Base-by-base conservation (phyloP, 495 filamentous ascomycete species). In the Viridothelium virens region DNA sequence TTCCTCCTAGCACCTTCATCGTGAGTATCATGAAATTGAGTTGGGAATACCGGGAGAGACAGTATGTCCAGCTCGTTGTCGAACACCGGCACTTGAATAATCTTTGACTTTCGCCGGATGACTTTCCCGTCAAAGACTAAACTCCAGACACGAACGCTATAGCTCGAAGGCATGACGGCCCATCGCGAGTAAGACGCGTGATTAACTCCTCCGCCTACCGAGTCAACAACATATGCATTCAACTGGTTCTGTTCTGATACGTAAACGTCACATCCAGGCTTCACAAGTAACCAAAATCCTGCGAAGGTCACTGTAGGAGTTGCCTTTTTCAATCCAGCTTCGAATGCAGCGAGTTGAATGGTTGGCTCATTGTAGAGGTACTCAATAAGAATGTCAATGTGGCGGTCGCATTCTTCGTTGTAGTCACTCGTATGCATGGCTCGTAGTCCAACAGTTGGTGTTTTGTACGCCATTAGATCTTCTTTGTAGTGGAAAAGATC, bases 401-500 rank as follows among this genome's bases (percentile, higher is more conserved):
- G 48, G 0, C 18, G 48, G n/a, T 53, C 48, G n/a, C 48, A 53
- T 53, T 53, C 48, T 5, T 25, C 18, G 1, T 53, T 53, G 48
- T 16, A 53, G 11, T 14, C 48, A 18, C 2, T 25, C 18, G 18
- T 16, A 2, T 53, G 48, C 48, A 16, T 53, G 5, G 5, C 18
- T 25, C 48, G 48, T 25, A 1, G 18, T 53, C 12, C 48, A 14
- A 53, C 11, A 16, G 48, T 53, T 25, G 11, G 1, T 14, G 1
- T 53, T 53, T 53, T 53, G 48, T 53, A 53, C 48, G 11, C 48
- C 16, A 53, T 25, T 2, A 53, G 48, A 0, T 53, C 48, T 25
- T 53, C 12, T 53, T 53, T 53, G 48, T 53, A 25, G 48, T 53
- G 48, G 48, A 53, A 53, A 16, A 53, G 18, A 25, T 53, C 48